Evolutionary conservation across 192 early-diverging fungal genomes (phyloP).

Genomic region (Geosiphon pyriformis): DNA sequence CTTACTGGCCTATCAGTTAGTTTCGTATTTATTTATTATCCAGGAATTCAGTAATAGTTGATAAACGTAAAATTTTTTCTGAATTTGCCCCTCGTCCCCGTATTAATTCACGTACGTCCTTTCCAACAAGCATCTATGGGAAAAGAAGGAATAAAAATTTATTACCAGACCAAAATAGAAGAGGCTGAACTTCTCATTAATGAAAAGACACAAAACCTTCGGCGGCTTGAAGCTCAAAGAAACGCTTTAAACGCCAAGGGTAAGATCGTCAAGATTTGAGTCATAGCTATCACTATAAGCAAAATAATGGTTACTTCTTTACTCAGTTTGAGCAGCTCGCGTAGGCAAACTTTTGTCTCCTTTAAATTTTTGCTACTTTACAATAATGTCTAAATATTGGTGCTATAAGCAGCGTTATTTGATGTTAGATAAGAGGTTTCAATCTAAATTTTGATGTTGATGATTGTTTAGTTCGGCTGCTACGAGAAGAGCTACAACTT

Average conservation of each 20-base stretch:
- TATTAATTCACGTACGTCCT: too few relatives aligned
- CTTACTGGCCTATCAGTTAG: too few relatives aligned
- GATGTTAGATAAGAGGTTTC: too few relatives aligned
- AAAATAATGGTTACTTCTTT: too few relatives aligned
- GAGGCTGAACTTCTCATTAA: slow-evolving; percentile 83
- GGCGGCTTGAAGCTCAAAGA: slow-evolving; percentile 96
- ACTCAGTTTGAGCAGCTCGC: too few relatives aligned
- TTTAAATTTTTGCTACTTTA: too few relatives aligned
- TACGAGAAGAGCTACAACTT: slow-evolving; percentile 93
- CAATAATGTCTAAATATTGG: too few relatives aligned
- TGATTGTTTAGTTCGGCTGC: slow-evolving; percentile 69
- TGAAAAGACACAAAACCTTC: slow-evolving; percentile 89
- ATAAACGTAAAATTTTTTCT: too few relatives aligned
- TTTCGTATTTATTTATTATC: background rate
- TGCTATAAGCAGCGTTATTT: too few relatives aligned
- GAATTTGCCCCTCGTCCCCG: too few relatives aligned
- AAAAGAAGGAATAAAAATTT: slow-evolving; percentile 63
- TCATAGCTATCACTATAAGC: background rate
- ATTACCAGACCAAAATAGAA: slow-evolving; percentile 76
- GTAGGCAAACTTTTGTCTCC: too few relatives aligned
- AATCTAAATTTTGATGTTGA: background rate
- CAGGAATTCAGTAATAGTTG: background rate
- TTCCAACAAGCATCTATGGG: slow-evolving; percentile 39
- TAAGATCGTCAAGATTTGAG: slow-evolving; percentile 26
- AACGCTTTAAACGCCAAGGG: slow-evolving; percentile 96